phyloP scores from a whole-genome alignment of 2,329 filamentous ascomycete species.

The Stemphylium beticola region DNA sequence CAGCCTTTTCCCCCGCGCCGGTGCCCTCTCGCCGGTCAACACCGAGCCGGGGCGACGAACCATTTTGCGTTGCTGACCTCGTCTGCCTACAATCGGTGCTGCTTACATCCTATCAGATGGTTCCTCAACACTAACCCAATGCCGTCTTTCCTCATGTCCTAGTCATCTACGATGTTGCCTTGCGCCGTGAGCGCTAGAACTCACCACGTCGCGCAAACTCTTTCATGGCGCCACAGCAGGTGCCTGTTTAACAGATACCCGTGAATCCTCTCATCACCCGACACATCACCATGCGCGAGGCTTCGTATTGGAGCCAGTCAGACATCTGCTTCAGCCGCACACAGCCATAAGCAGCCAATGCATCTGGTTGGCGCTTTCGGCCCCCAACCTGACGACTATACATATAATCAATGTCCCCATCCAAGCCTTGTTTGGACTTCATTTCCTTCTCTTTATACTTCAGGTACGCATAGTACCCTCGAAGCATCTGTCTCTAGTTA shows the following conservation, averaged over 20 bases:
- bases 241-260: neutral
- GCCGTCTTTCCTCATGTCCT: neutral
- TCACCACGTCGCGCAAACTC: neutral
- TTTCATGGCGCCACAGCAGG: slow-evolving; percentile 1
- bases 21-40: neutral
- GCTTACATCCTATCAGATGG: neutral
- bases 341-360: slow-evolving; percentile 13
- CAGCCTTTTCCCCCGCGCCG: neutral
- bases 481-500: neutral
- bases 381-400: slow-evolving; percentile 13
- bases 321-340: slow-evolving; percentile 17
- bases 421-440: neutral
- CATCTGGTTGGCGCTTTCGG: slow-evolving; percentile 4
- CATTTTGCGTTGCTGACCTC: neutral
- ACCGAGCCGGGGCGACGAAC: neutral
- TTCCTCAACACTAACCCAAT: too few relatives aligned
- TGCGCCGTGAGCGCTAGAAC: neutral
- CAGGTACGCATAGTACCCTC: too few relatives aligned
- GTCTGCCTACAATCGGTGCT: neutral
- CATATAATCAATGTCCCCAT: slow-evolving; percentile 6
- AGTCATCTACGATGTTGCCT: neutral
- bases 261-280: neutral
- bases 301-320: neutral
- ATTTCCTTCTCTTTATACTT: neutral
- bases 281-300: neutral